Conservation (phyloP, 129 eudicot species). For the Rutidosis leptorrhynchoides region DNA sequence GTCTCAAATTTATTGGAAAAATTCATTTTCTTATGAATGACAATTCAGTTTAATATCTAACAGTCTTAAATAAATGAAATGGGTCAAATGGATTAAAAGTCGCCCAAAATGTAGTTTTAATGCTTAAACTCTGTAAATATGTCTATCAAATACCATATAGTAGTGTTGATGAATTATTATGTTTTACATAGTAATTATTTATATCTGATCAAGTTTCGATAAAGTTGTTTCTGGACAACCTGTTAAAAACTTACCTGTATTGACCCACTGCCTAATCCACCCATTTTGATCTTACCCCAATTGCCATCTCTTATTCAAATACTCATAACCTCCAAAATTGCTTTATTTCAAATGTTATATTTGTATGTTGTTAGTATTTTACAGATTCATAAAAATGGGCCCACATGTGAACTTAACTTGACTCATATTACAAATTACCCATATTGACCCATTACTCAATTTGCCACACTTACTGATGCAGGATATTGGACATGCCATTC, state of each 20-base stretch:
- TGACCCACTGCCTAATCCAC: background rate
- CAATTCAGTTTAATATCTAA: background rate
- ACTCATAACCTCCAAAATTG: background rate
- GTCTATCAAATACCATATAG: background rate
- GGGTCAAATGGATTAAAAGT: background rate
- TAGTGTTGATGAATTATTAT: background rate
- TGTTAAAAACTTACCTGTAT: background rate
- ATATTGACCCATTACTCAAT: background rate
- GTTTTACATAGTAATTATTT: too few relatives aligned
- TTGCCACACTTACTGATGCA: slow-evolving; percentile 17
- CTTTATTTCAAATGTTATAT: background rate
- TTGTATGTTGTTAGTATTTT: background rate
- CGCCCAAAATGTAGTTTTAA: background rate
- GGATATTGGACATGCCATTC: slow-evolving; percentile 89
- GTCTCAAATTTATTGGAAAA: background rate
- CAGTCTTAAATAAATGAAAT: too few relatives aligned
- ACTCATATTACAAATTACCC: background rate
- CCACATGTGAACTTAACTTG: background rate
- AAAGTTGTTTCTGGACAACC: background rate
- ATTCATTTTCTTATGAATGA: background rate
- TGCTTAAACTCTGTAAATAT: background rate
- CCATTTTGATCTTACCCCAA: background rate
- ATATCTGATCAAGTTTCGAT: background rate
- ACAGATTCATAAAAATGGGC: background rate
- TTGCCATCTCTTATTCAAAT: background rate